A percentile compares a stretch with the other conserved stretches of the same genome.
Evolutionary conservation across 2,329 filamentous ascomycete genomes (phyloP).

Genomic region (Aspergillus sp.): DNA sequence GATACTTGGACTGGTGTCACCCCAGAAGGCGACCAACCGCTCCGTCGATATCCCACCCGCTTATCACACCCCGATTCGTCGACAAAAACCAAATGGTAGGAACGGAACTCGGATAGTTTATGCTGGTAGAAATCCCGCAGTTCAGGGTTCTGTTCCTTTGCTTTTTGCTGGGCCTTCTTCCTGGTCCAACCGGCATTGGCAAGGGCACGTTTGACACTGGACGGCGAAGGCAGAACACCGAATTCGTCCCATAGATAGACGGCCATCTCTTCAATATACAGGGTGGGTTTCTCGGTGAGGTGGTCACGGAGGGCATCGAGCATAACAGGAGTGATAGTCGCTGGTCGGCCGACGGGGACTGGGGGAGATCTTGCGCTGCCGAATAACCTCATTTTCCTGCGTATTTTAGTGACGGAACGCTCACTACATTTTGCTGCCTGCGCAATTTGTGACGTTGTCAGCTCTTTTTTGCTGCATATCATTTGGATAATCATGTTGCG

Average conservation of each 20-base stretch:
- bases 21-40: constrained; percentile 30
- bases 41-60: constrained; percentile 30
- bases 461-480: not conserved
- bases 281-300: constrained; percentile 27
- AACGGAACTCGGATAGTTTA: constrained; percentile 29
- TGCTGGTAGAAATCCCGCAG: constrained; percentile 35
- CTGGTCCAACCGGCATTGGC: constrained; percentile 20
- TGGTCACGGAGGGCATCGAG: constrained; percentile 27
- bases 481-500: constrained; percentile 1
- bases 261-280: constrained; percentile 14
- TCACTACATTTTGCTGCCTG: constrained; percentile 2
- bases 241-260: constrained; percentile 1
- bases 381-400: constrained; percentile 1
- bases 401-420: not conserved
- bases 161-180: constrained; percentile 24
- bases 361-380: not conserved
- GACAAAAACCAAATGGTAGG: constrained; percentile 35
- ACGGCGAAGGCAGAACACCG: constrained; percentile 14
- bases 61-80: constrained; percentile 41
- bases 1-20: constrained; percentile 22
- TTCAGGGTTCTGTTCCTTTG: constrained; percentile 32
- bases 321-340: constrained; percentile 25
- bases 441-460: constrained; percentile 1
- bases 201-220: constrained; percentile 10
- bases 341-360: constrained; percentile 7